Conservation (phyloP, 306 rosid genomes). For the Adenanthera pavonina region DNA sequence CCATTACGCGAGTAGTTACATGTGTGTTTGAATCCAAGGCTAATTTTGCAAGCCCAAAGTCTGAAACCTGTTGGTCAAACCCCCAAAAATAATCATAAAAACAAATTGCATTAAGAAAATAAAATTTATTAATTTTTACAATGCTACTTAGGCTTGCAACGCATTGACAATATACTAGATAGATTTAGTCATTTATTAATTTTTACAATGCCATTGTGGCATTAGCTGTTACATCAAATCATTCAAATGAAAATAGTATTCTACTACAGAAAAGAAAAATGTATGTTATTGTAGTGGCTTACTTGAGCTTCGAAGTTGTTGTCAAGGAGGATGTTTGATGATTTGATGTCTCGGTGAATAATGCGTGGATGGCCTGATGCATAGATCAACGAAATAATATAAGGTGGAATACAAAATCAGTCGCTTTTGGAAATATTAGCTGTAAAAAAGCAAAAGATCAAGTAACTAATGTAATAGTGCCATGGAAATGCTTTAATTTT, state of each 20-base stretch:
- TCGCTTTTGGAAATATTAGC: not conserved
- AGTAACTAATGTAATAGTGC: not conserved
- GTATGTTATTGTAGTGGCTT: conserved; percentile 42
- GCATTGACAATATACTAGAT: not conserved
- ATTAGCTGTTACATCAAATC: conserved; percentile 23
- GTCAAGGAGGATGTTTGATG: conserved; percentile 95
- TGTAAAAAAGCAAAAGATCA: conserved; percentile 8
- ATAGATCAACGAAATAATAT: conserved; percentile 38
- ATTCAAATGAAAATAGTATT: conserved; percentile 14
- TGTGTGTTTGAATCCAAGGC: conserved; percentile 90
- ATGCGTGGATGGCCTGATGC: conserved; percentile 98
- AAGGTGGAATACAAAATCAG: not conserved
- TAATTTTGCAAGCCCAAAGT: conserved; percentile 97
- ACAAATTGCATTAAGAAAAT: conserved; percentile 14
- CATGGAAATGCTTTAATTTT: conserved; percentile 6
- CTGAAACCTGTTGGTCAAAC: conserved; percentile 80
- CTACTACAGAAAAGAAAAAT: not conserved
- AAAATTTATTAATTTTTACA: conserved; percentile 4
- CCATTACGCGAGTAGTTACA: conserved; percentile 97
- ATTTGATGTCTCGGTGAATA: conserved; percentile 97
- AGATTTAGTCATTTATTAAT: not conserved
- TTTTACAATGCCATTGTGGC: conserved; percentile 9
- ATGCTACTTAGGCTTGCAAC: conserved; percentile 20
- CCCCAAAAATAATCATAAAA: conserved; percentile 18
- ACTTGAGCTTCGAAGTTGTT: conserved; percentile 88